Evolutionary conservation across 805 yeast species (phyloP), one percentile per base, ranked within the genome.

Genomic region (Ogataea paradorogensis): DNA sequence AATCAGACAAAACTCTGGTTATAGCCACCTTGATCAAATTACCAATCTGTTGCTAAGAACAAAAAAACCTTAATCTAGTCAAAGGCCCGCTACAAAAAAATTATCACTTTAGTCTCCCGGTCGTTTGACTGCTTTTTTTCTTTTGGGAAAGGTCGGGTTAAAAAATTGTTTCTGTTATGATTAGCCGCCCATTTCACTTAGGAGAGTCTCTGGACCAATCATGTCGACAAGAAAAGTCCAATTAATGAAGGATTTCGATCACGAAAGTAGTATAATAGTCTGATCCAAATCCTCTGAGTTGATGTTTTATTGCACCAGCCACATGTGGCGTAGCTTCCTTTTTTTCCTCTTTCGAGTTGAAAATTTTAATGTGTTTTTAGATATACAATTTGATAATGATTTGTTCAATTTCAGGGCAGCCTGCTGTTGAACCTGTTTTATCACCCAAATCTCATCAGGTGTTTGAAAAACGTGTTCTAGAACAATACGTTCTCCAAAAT

Each of bases 371-470:
- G 22, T 9, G 14, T 29, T 13, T 9, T 21, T 21, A 21, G 9
- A 9, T 21, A 30, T 29, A 20, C 9, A 26, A n/a, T 21, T 18
- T 15, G 10, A 9, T 13, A 20, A 54, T 54, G 59, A 47, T 62
- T 28, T 62, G 67, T 38, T 47, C 63, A 1, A 48, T 64, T n/a
- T 82, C 95, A 9, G 96, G 96, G 9, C 77, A 79, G 45, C 76
- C 74, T 0, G 76, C 89, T 5, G 59, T 55, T n/a, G 68, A 68
- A 26, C 91, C 97, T 0, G 96, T 86, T 7, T 65, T 90, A 1
- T 87, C 95, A 0, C 79, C 82, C 3, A 76, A 66, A 45, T 80
- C 89, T 40, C 84, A 84, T 8, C 66, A 76, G 32, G 62, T 91
- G 2, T 90, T 84, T 56, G 96, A 90, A 48, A 69, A 67, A 47